These are phyloP conservation scores for Podaxis carcinomalis DNA, from an alignment of 768 basidiomycete species.

Conservation along the genomic window DNA sequence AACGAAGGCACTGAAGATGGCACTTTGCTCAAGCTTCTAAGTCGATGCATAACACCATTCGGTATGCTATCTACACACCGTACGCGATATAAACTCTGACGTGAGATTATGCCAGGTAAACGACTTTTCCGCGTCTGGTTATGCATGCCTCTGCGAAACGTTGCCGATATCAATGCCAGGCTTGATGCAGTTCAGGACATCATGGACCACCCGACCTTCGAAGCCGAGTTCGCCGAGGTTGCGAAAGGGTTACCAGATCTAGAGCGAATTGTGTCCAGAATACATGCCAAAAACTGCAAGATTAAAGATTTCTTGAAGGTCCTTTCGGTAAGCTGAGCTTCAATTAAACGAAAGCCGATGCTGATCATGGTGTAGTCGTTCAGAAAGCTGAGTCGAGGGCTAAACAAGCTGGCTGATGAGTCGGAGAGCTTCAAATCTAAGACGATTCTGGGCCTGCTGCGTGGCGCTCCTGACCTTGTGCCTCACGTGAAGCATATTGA, in stretches of 20 bases:
- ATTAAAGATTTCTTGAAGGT: conserved; percentile 87
- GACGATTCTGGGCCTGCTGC: conserved; percentile 69
- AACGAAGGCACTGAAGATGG: conserved; percentile 94
- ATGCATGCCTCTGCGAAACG: conserved; percentile 83
- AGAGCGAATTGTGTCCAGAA: conserved; percentile 90
- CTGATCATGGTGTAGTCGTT: conserved; percentile 52
- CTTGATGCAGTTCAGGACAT: conserved; percentile 95
- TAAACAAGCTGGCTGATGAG: conserved; percentile 56
- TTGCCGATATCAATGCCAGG: conserved; percentile 82
- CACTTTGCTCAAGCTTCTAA: conserved; percentile 76
- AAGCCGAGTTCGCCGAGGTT: conserved; percentile 66
- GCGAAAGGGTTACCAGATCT: conserved; percentile 87
- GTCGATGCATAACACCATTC: conserved; percentile 86
- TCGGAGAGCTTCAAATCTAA: conserved; percentile 75
- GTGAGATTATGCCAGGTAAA: conserved; percentile 53
- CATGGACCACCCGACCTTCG: conserved; percentile 74
- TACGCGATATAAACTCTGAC: conserved; percentile 5
- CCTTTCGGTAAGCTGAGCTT: conserved; percentile 44
- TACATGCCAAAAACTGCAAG: conserved; percentile 89
- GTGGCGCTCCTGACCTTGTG: conserved; percentile 76
- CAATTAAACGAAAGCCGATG: background rate
- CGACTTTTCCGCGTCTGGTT: conserved; percentile 96
- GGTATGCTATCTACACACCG: conserved; percentile 40
- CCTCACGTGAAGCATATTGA: conserved; percentile 71
- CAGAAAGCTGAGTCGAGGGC: conserved; percentile 62